Percentiles rank a stretch among this genome's conserved stretches.
These are phyloP conservation scores for Hygrocybe punicea DNA, from an alignment of 768 basidiomycete genomes.

Conservation along the genomic window DNA sequence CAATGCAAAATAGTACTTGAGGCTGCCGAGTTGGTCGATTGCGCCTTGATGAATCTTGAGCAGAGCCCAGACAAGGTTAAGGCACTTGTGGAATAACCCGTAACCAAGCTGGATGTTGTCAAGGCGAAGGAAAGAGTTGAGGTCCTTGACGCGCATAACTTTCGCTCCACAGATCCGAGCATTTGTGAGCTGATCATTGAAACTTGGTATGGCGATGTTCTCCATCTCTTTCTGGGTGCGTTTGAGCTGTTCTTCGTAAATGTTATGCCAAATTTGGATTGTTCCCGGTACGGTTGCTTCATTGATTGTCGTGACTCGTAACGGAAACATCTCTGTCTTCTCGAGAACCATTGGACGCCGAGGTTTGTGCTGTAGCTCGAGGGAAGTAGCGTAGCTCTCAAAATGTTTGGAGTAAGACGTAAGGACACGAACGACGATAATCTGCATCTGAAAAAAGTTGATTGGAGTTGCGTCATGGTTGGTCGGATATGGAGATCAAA, in stretches of 20 bases:
- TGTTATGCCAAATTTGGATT: too few species aligned
- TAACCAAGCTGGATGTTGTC: slow-evolving; percentile 25
- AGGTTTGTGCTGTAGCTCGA: slow-evolving; percentile 14
- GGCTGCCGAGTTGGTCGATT: slow-evolving; percentile 17
- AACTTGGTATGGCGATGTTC: slow-evolving; percentile 18
- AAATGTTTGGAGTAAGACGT: slow-evolving; percentile 4
- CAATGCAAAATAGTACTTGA: slow-evolving; percentile 29
- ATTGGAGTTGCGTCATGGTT: slow-evolving; percentile 7
- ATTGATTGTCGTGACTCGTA: slow-evolving; percentile 26
- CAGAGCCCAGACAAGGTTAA: slow-evolving; percentile 36
- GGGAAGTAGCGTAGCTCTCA: not conserved
- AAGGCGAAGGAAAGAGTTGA: slow-evolving; percentile 20
- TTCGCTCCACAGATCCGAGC: slow-evolving; percentile 20
- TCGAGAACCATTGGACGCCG: slow-evolving; percentile 18
- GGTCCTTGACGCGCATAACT: slow-evolving; percentile 11
- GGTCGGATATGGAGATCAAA: slow-evolving; percentile 16
- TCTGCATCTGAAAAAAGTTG: slow-evolving; percentile 7
- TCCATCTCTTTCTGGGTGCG: slow-evolving; percentile 7
- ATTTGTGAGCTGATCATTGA: slow-evolving; percentile 33
- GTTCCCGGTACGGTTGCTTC: slow-evolving; percentile 31
- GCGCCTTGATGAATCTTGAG: slow-evolving; percentile 29
- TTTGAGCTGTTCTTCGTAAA: slow-evolving; percentile 24
- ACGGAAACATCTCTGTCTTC: slow-evolving; percentile 23
- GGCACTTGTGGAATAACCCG: slow-evolving; percentile 32
- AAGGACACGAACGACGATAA: slow-evolving; percentile 8